Conservation (phyloP, 345 rosid species). For the Euphorbia lathyris region DNA sequence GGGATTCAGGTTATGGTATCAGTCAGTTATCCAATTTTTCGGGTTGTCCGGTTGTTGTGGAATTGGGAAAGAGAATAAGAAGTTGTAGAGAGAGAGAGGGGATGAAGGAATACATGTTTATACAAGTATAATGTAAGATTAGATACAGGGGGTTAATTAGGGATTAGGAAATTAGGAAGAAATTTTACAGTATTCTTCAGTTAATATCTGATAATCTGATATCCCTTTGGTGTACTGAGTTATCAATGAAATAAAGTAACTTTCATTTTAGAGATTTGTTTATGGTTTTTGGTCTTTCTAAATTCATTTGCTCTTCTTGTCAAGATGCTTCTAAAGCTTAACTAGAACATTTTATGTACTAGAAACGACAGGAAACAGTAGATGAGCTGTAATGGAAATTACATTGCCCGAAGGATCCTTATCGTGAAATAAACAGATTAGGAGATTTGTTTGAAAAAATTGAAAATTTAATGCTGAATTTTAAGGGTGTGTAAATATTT, state of each 20-base stretch:
- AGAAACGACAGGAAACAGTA: no score
- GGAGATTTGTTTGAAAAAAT: no score
- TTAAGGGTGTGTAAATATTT: no score
- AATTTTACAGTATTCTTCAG: conserved; percentile 25
- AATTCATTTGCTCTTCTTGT: no score
- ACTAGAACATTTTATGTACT: no score
- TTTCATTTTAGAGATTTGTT: not conserved
- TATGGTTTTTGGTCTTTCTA: no score
- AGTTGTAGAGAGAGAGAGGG: conserved; percentile 17
- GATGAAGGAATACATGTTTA: conserved; percentile 21
- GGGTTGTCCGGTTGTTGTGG: conserved; percentile 15
- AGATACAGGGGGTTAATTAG: conserved; percentile 19
- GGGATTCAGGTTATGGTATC: conserved; percentile 11
- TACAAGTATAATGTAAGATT: conserved; percentile 22
- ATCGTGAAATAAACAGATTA: no score
- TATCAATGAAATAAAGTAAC: conserved; percentile 22
- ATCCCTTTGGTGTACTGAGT: conserved; percentile 2
- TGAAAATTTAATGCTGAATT: no score
- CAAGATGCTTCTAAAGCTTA: no score
- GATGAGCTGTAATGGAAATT: no score
- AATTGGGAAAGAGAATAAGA: conserved; percentile 21
- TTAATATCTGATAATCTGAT: conserved; percentile 9
- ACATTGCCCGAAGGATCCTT: no score
- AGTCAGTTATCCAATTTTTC: conserved; percentile 26
- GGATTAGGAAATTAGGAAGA: conserved; percentile 16